Base-by-base conservation (phyloP, 805 yeast species). In the Wickerhamiella lipophila region DNA sequence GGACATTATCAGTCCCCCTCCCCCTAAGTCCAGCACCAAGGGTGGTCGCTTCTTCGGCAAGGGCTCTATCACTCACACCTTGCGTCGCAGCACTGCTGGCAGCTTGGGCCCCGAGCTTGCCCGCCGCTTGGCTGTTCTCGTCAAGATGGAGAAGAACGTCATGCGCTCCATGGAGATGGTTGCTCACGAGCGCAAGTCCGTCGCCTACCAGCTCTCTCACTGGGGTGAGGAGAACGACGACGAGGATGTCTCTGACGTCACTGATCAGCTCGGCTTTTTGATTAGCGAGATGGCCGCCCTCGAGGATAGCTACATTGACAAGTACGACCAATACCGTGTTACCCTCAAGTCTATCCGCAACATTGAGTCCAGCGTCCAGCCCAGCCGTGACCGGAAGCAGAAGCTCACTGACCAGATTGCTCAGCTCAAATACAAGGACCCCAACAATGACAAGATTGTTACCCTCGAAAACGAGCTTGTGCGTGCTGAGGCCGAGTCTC, bases 341-440 rank as follows among this genome's bases (percentile, higher is more conserved):
- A 88, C 96, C 53, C 73, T 89, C 69, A 92, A 89, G 75, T 77
- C 92, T 47, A 78, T 89, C 66, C 82, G 97, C 72, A 87, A 89
- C 75, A 89, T 89, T 63, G 98, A 89, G 76, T 87, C 89, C 55
- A 83, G 95, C 49, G 97, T 92, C 56, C 97, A 89, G 74, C 98
- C 98, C 52, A 82, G 95, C 49, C 83, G 97, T 71, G 96, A 89
- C 74, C 82, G 97, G 67, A 89, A 92, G 75, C 95, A 85, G 68
- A 88, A 88, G 73, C 84, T 89, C 68, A 87, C 97, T 57, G 96
- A 89, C 69, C 88, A 88, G 73, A 89, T 89, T 71, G 97, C 97
- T 55, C 86, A 85, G 71, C 78, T 89, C 71, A 92, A 92, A 74
- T 92, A 92, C 77, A 89, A 89, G 77, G 97, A 89, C 69, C 97